phyloP scores from a whole-genome alignment of 495 filamentous ascomycete genomes.

The Amphirosellinia nigrospora region DNA sequence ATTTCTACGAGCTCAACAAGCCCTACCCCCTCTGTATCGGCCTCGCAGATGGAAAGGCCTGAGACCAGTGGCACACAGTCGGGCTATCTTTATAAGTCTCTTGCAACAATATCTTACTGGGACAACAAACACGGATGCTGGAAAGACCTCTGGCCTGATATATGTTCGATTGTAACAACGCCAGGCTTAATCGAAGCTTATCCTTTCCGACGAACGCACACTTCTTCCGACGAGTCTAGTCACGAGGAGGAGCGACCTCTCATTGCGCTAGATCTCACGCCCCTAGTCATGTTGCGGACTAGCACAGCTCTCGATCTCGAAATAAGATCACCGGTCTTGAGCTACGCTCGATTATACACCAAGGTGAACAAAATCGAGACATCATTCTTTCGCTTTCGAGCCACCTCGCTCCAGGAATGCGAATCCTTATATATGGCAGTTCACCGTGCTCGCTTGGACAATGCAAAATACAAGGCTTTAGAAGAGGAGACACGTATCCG shows the following conservation, averaged over 20 bases:
- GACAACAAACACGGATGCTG: slow-evolving; percentile 75
- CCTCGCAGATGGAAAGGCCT: slow-evolving; percentile 69
- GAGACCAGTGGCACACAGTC: slow-evolving; percentile 48
- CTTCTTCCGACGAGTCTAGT: slow-evolving; percentile 27
- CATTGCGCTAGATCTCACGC: slow-evolving; percentile 82
- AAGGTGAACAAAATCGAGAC: slow-evolving; percentile 76
- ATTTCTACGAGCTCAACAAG: slow-evolving; percentile 51
- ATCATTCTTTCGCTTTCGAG: slow-evolving; percentile 72
- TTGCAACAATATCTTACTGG: slow-evolving; percentile 87
- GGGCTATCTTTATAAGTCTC: slow-evolving; percentile 64
- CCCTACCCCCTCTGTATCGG: slow-evolving; percentile 76
- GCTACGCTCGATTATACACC: slow-evolving; percentile 65
- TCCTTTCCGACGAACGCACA: slow-evolving; percentile 61
- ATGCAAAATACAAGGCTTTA: slow-evolving; percentile 84
- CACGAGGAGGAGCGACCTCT: slow-evolving; percentile 62
- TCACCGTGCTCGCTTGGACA: slow-evolving; percentile 82
- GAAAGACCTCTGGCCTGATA: slow-evolving; percentile 76
- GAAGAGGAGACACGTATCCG: slow-evolving; percentile 63
- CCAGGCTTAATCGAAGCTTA: slow-evolving; percentile 88
- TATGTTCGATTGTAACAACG: slow-evolving; percentile 79
- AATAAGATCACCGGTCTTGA: slow-evolving; percentile 75
- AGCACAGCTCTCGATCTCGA: slow-evolving; percentile 94
- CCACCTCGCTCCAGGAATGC: slow-evolving; percentile 75
- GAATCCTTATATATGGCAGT: slow-evolving; percentile 81
- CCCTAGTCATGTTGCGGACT: slow-evolving; percentile 82